These are phyloP conservation scores for Polyrhizophydium stewartii DNA, from an alignment of 371 early-diverging fungal genomes.

Conservation along the genomic window DNA sequence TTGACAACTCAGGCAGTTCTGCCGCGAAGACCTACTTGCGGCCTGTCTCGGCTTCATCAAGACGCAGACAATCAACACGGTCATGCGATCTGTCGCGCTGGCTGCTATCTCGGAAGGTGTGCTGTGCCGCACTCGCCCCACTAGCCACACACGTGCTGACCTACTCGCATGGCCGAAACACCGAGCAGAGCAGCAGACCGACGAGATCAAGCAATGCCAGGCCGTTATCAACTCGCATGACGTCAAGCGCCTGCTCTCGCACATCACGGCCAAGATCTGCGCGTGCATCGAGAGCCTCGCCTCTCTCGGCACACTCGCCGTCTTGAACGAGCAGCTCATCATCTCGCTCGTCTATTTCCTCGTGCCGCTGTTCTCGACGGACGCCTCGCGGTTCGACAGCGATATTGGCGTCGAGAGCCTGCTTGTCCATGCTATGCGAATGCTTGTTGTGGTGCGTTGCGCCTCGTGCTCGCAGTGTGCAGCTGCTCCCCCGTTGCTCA, in stretches of 20 bases:
- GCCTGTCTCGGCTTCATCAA: neutral
- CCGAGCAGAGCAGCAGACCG: neutral
- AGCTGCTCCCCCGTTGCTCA: neutral
- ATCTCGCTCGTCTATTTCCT: neutral
- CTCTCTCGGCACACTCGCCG: neutral
- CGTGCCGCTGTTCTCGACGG: neutral
- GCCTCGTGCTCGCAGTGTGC: neutral
- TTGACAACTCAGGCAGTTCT: neutral
- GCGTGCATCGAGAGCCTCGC: neutral
- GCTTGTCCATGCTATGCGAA: neutral
- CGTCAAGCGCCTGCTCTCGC: neutral
- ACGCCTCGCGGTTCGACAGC: neutral
- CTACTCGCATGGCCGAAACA: too few species aligned
- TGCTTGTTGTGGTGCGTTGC: neutral
- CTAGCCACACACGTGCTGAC: too few species aligned
- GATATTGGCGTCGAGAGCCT: neutral
- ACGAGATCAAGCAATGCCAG: neutral
- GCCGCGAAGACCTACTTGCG: neutral
- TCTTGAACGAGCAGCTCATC: neutral
- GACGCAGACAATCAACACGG: neutral
- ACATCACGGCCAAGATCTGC: neutral
- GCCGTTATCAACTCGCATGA: neutral
- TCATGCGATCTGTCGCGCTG: neutral
- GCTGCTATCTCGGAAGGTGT: too few species aligned
- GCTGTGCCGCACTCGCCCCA: too few species aligned